Evolutionary conservation across 1,284 basidiomycete genomes (phyloP), one percentile per base, ranked within the genome.

Genomic region (Rhizoctonia solani): DNA sequence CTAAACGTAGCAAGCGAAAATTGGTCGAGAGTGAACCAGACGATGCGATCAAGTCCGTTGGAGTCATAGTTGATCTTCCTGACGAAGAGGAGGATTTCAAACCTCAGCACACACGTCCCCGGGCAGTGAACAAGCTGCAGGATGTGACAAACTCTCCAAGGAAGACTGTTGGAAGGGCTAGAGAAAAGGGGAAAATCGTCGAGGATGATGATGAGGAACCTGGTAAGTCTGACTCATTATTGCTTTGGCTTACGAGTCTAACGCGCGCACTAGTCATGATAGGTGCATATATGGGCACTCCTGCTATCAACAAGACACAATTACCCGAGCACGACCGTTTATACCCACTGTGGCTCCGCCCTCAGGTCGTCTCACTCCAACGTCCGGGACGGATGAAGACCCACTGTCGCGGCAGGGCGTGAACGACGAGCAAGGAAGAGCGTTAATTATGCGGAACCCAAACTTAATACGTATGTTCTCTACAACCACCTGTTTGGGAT

Each of bases 371-470:
- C 59, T 67, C 8, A 67, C 66, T 2, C 54, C 44, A 16, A 49
- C 47, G 3, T 29, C 74, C 27, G n/a, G n/a, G n/a, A n/a, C n/a
- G n/a, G n/a, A 74, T 69, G 32, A 79, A 80, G 14, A 68, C 76
- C 32, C 82, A 82, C 34, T 11, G 74, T 68, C 16, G 70, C 74
- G 4, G 68, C 72, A 16, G 83, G 82, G n/a, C 81, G 91, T 65
- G 88, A 90, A 74, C 80, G 88, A 69, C 81, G 92, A 66, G 77
- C 83, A 14, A 82, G 92, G 49, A 92, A 87, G 79, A 93, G 91
- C 72, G 81, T 94, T 63, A 94, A 93, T 75, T 94, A 95, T 73
- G 83, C 92, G 1, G 92, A 95, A 75, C 92, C 92, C 11, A 94
- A 92, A 76, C 81, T 95, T 30, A 93, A 92, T 75, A 93, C 90